Percentiles rank a stretch among this genome's conserved stretches.
Evolutionary conservation across 371 early-diverging fungal species (phyloP).

Genomic region (Lichtheimia ornata): DNA sequence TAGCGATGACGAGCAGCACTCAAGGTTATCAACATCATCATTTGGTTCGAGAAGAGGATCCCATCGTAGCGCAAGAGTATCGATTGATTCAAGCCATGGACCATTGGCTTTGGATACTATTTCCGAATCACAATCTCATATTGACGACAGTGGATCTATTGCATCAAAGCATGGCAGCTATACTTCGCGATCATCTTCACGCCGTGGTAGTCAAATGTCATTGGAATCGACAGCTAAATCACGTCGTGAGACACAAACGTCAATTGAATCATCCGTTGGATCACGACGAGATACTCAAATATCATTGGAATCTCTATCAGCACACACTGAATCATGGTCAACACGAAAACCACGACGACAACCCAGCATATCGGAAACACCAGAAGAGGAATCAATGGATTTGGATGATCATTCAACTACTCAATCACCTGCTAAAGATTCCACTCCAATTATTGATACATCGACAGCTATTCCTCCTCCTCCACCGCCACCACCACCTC

Average conservation of each 20-base stretch:
- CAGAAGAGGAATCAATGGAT: neutral
- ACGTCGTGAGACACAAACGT: neutral
- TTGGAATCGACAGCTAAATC: neutral
- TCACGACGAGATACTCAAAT: neutral
- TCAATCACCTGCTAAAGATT: neutral
- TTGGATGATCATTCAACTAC: neutral
- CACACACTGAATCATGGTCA: neutral
- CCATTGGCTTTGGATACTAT: neutral
- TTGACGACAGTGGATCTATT: too few relatives aligned
- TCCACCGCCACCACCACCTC: conserved; percentile 13
- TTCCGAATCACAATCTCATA: neutral
- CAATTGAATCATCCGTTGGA: neutral
- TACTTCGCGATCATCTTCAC: too few relatives aligned
- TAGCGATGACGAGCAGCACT: neutral
- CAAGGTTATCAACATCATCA: neutral
- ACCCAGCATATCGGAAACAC: neutral
- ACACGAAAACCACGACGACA: neutral
- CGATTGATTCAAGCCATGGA: neutral
- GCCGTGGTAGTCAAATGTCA: too few relatives aligned
- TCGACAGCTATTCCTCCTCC: conserved; percentile 6
- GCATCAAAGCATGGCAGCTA: too few relatives aligned
- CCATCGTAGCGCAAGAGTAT: neutral
- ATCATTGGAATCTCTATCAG: neutral
- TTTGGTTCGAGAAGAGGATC: conserved; percentile 1
- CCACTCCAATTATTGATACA: neutral